A percentile compares a stretch with the other conserved stretches of the same genome.
Evolutionary conservation across 2,329 filamentous ascomycete genomes (phyloP).

Genomic region (Stagonosporopsis vannaccii): DNA sequence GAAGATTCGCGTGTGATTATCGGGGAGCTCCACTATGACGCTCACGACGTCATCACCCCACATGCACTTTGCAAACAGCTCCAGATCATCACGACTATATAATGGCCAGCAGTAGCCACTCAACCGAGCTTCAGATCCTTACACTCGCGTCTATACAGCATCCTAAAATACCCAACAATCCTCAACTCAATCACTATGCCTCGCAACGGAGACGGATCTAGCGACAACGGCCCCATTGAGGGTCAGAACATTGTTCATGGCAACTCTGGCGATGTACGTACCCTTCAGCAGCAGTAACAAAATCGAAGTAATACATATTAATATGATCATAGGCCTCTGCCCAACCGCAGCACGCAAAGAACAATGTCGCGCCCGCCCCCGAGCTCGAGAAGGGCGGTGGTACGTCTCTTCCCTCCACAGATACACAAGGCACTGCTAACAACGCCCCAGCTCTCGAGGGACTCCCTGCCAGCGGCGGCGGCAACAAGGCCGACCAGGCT

Average conservation of each 20-base stretch:
- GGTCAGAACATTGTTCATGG: conserved; percentile 50
- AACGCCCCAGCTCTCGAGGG: conserved; percentile 13
- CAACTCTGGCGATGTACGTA: conserved; percentile 44
- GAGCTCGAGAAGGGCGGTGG: conserved; percentile 50
- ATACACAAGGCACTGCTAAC: not conserved
- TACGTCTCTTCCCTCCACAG: conserved; percentile 19
- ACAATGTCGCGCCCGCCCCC: conserved; percentile 50
- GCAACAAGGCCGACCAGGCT: conserved; percentile 19
- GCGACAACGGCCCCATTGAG: conserved; percentile 51
- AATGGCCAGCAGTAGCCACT: not conserved
- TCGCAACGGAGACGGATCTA: conserved; percentile 51
- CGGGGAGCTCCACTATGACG: conserved; percentile 20
- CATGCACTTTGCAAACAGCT: conserved; percentile 17
- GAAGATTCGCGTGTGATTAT: conserved; percentile 1
- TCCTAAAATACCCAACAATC: not conserved
- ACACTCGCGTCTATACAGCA: not conserved
- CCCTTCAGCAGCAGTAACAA: not conserved
- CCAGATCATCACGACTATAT: conserved; percentile 9
- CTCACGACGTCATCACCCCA: conserved; percentile 17
- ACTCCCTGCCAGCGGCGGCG: conserved; percentile 15
- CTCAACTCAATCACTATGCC: conserved; percentile 41
- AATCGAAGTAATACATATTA: conserved; percentile 17
- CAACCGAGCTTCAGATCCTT: not conserved
- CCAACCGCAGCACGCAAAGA: conserved; percentile 46
- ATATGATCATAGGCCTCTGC: not conserved